A percentile compares a stretch with the other conserved stretches of the same genome.
These are phyloP conservation scores for Gossypium gossypioides DNA, from an alignment of 441 rosid genomes.

Conservation along the genomic window DNA sequence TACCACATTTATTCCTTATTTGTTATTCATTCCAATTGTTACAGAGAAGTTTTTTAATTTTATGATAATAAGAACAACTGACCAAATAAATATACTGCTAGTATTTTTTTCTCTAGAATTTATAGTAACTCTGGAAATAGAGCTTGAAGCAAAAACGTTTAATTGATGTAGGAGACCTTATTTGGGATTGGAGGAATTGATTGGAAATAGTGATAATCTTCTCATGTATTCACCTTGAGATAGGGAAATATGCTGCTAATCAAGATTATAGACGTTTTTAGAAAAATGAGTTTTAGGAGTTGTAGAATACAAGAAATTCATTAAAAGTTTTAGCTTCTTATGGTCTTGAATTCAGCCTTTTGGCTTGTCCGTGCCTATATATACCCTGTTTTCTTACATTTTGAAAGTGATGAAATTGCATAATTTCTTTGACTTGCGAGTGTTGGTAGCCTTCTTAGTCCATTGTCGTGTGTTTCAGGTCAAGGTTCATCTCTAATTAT, in stretches of 20 bases:
- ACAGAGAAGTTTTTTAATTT: neutral
- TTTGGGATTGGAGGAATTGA: neutral
- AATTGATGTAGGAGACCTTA: neutral
- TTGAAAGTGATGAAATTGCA: conserved; percentile 7
- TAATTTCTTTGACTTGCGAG: neutral
- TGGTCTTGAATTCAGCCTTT: neutral
- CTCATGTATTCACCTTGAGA: neutral
- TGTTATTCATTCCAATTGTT: neutral
- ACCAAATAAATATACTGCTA: neutral
- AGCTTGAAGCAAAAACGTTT: neutral
- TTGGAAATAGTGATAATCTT: neutral
- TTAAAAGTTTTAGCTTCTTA: neutral
- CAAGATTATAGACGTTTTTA: neutral
- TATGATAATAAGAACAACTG: neutral
- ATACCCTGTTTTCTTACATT: neutral
- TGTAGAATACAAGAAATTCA: neutral
- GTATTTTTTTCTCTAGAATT: neutral
- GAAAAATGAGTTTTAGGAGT: neutral
- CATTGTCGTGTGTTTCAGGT: conserved; percentile 39
- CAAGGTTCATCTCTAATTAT: conserved; percentile 85
- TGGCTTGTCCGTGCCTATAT: neutral
- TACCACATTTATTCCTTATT: neutral
- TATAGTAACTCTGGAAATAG: neutral
- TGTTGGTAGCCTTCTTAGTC: conserved; percentile 3
- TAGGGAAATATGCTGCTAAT: neutral